Percentiles rank a stretch among this genome's conserved stretches.
phyloP scores from a whole-genome alignment of 2,329 filamentous ascomycete genomes.

The Teratosphaeria destructans region DNA sequence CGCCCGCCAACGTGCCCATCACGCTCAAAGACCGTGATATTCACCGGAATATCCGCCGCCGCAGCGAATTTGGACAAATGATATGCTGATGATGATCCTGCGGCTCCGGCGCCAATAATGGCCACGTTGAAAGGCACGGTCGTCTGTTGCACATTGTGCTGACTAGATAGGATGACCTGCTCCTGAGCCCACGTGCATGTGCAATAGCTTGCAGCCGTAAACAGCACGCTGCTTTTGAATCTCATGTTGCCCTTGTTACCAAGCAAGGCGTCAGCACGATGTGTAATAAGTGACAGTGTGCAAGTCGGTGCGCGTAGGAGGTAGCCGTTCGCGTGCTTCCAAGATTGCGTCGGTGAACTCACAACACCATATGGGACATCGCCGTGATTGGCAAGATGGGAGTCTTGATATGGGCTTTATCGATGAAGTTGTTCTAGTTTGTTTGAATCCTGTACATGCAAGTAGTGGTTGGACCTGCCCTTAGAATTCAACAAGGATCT shows the following conservation, averaged over 20 bases:
- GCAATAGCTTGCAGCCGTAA: background rate
- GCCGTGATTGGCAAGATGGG: background rate
- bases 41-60: constrained; percentile 48
- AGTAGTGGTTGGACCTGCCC: too few relatives aligned
- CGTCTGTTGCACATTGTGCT: background rate
- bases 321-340: background rate
- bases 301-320: background rate
- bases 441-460: too few relatives aligned
- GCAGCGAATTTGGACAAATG: constrained; percentile 63
- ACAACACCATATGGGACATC: background rate
- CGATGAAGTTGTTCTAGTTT: too few relatives aligned
- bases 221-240: background rate
- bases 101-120: constrained; percentile 60
- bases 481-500: too few relatives aligned
- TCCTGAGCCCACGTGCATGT: background rate
- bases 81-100: constrained; percentile 78
- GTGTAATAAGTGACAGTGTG: background rate
- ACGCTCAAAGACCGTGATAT: constrained; percentile 84
- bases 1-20: constrained; percentile 71
- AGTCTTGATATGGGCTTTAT: background rate
- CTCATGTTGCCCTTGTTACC: background rate
- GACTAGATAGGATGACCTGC: constrained; percentile 1
- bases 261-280: background rate
- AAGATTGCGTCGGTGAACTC: background rate
- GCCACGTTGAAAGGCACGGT: constrained; percentile 6